These are phyloP conservation scores for Lichenothelia convexa DNA, from an alignment of 495 filamentous ascomycete species.

Conservation along the genomic window DNA sequence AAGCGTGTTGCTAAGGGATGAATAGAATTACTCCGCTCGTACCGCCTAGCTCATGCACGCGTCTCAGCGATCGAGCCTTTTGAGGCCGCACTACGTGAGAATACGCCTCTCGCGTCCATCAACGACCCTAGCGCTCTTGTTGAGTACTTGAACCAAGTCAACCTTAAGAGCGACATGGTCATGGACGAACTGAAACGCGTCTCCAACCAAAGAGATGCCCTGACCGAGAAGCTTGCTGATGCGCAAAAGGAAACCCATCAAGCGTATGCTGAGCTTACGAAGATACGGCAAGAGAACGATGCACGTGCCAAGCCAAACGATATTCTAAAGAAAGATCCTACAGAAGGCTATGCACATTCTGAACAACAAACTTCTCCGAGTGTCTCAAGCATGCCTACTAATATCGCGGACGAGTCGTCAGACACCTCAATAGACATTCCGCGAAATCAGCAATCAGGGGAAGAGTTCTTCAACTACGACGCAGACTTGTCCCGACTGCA, in stretches of 20 bases:
- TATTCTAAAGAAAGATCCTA: no score
- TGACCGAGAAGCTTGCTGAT: constrained; percentile 56
- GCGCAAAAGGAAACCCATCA: constrained; percentile 46
- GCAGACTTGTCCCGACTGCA: constrained; percentile 50
- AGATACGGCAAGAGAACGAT: not conserved
- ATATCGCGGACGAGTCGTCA: no score
- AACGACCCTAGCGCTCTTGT: constrained; percentile 66
- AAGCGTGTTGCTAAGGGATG: no score
- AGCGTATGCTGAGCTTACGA: constrained; percentile 17
- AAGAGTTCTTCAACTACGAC: constrained; percentile 84
- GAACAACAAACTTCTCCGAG: no score
- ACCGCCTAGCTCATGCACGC: constrained; percentile 72
- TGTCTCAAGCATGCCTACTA: no score
- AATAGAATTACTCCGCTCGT: constrained; percentile 86
- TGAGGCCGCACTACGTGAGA: constrained; percentile 74
- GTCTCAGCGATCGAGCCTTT: constrained; percentile 78
- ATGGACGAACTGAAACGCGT: constrained; percentile 85
- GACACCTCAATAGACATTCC: no score
- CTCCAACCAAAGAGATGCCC: constrained; percentile 58
- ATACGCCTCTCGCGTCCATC: constrained; percentile 78
- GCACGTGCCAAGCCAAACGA: not conserved
- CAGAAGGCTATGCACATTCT: no score
- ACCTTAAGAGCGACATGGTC: constrained; percentile 71
- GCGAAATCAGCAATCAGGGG: constrained; percentile 28
- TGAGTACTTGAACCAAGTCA: constrained; percentile 86